Conservation (phyloP, 176 grass and related monocot genomes). For the Eleusine indica region DNA sequence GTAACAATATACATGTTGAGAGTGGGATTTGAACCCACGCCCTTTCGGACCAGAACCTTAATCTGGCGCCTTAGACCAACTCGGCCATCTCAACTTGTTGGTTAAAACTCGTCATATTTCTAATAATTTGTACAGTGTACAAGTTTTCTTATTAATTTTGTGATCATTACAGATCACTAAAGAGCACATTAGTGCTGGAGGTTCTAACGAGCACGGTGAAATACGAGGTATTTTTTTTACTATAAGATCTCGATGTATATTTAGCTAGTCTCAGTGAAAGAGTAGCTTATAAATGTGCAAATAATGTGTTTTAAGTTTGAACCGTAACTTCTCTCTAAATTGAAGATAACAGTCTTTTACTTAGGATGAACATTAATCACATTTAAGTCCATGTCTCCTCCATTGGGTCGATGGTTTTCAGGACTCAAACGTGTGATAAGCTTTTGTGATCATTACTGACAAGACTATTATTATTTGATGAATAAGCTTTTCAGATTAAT, state of each 20-base stretch:
- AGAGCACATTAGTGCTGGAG: neutral
- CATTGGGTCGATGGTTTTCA: neutral
- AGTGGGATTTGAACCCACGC: slow-evolving; percentile 99
- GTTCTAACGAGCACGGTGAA: no score
- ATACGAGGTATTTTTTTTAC: neutral
- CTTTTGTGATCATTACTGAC: neutral
- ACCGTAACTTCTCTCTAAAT: neutral
- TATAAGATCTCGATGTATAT: neutral
- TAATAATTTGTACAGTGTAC: no score
- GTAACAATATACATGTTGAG: neutral
- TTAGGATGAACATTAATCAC: neutral
- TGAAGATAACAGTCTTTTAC: neutral
- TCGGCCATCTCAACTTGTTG: slow-evolving; percentile 59
- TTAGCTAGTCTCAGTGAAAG: neutral
- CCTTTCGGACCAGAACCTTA: slow-evolving; percentile 99
- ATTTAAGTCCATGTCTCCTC: neutral
- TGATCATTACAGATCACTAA: neutral
- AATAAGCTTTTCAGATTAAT: neutral
- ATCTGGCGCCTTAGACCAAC: slow-evolving; percentile 99
- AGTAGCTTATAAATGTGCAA: neutral
- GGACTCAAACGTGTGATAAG: neutral
- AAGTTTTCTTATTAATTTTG: no score
- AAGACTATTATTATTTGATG: neutral
- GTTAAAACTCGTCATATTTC: no score
- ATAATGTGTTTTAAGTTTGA: neutral